Evolutionary conservation across 129 eudicot genomes (phyloP).

Genomic region (Helichrysum umbraculigerum): DNA sequence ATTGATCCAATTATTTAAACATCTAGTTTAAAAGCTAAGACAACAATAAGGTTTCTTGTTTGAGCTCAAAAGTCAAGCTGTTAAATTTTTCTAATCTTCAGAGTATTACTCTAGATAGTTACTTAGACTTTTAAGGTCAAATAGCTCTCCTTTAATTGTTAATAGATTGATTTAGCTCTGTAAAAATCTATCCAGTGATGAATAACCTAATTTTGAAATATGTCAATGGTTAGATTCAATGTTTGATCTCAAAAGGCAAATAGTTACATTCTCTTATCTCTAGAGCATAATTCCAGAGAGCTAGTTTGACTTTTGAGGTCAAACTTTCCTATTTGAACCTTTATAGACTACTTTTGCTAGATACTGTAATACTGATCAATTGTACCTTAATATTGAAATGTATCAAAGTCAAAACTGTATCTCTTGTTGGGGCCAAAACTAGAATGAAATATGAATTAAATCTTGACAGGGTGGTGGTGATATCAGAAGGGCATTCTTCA

Average conservation of each 20-base stretch:
- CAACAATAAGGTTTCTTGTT: background rate
- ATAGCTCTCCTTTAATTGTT: background rate
- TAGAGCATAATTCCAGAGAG: background rate
- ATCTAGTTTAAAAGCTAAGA: background rate
- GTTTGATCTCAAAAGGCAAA: background rate
- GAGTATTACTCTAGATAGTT: background rate
- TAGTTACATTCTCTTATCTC: background rate
- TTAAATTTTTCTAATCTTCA: background rate
- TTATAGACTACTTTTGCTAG: background rate
- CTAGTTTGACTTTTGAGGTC: slow-evolving; percentile 20
- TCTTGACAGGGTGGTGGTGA: slow-evolving; percentile 80
- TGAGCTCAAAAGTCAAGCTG: background rate
- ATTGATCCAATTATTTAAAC: background rate
- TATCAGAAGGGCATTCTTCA: slow-evolving; percentile 80
- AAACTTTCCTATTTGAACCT: background rate
- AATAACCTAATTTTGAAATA: slow-evolving; percentile 4
- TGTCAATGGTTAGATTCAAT: background rate
- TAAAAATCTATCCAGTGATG: background rate
- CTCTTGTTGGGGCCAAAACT: background rate
- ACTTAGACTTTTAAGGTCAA: background rate
- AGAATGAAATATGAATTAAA: slow-evolving; percentile 2
- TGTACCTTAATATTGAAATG: background rate
- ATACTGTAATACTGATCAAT: background rate
- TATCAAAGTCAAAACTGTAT: background rate
- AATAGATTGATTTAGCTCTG: too few relatives aligned